These are phyloP conservation scores for Metschnikowia arizonensis DNA, from an alignment of 805 yeast species.

Conservation along the genomic window DNA sequence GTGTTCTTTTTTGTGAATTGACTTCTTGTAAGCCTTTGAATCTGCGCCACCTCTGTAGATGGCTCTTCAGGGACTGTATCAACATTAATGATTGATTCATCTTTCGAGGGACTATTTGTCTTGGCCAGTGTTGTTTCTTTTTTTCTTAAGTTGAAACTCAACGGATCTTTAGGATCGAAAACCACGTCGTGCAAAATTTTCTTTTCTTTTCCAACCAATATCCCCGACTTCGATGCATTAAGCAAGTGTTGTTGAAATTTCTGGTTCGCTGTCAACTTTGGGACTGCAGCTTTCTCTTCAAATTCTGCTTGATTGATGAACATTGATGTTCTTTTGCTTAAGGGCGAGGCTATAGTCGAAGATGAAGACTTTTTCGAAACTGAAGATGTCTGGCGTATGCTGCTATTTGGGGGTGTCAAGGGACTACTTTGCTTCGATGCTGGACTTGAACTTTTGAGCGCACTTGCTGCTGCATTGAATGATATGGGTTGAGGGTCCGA, in stretches of 20 bases:
- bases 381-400: slow-evolving; percentile 8
- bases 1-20: slow-evolving; percentile 17
- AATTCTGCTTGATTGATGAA: slow-evolving; percentile 15
- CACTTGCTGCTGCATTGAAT: slow-evolving; percentile 29
- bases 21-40: slow-evolving; percentile 12
- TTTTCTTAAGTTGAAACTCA: slow-evolving; percentile 17
- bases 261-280: slow-evolving; percentile 34
- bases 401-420: slow-evolving; percentile 19
- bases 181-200: slow-evolving; percentile 34
- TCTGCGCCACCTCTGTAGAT: background rate
- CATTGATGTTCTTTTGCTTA: slow-evolving; percentile 2
- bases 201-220: slow-evolving; percentile 35
- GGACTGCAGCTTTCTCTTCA: slow-evolving; percentile 3
- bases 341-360: slow-evolving; percentile 6
- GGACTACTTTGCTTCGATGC: background rate
- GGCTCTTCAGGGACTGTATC: background rate
- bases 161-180: slow-evolving; percentile 39
- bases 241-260: slow-evolving; percentile 37
- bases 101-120: background rate
- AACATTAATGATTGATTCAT: background rate
- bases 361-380: slow-evolving; percentile 8
- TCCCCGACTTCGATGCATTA: slow-evolving; percentile 36
- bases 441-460: slow-evolving; percentile 16
- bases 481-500: slow-evolving; percentile 36
- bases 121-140: slow-evolving; percentile 3